Conservation (phyloP, 1,284 basidiomycete genomes). For the Tremellales sp. region DNA sequence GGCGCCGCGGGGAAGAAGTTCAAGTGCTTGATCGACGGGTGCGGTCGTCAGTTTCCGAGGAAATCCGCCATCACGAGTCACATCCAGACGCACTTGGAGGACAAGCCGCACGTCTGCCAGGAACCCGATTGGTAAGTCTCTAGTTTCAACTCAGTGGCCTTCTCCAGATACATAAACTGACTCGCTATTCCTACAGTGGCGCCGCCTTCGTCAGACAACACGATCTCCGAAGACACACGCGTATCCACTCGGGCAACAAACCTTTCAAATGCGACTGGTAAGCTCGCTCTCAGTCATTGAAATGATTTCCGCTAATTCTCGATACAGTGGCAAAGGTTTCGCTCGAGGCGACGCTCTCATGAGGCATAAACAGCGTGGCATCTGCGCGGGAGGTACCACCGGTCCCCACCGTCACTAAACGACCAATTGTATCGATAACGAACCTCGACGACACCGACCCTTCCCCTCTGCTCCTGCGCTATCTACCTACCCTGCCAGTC, state of each 20-base stretch:
- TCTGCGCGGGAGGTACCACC: too few relatives aligned
- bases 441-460: too few relatives aligned
- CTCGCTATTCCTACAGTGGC: constrained; percentile 17
- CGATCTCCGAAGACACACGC: constrained; percentile 50
- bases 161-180: background rate
- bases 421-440: too few relatives aligned
- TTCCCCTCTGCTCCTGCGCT: too few relatives aligned
- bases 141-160: background rate
- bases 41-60: constrained; percentile 49
- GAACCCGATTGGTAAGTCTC: constrained; percentile 44
- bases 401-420: too few relatives aligned
- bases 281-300: constrained; percentile 11
- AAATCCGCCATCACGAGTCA: constrained; percentile 52
- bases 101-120: constrained; percentile 51
- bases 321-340: constrained; percentile 50
- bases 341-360: constrained; percentile 51
- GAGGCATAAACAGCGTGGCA: constrained; percentile 50
- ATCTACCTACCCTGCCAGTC: too few relatives aligned
- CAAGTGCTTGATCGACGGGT: constrained; percentile 49
- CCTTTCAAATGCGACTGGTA: constrained; percentile 51
- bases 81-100: constrained; percentile 53
- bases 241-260: constrained; percentile 50
- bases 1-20: constrained; percentile 39
- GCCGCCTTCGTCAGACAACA: constrained; percentile 52
- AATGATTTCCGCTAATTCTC: constrained; percentile 1